Base-by-base conservation (phyloP, 2,329 filamentous ascomycete genomes). In the Botrytis paeoniae region DNA sequence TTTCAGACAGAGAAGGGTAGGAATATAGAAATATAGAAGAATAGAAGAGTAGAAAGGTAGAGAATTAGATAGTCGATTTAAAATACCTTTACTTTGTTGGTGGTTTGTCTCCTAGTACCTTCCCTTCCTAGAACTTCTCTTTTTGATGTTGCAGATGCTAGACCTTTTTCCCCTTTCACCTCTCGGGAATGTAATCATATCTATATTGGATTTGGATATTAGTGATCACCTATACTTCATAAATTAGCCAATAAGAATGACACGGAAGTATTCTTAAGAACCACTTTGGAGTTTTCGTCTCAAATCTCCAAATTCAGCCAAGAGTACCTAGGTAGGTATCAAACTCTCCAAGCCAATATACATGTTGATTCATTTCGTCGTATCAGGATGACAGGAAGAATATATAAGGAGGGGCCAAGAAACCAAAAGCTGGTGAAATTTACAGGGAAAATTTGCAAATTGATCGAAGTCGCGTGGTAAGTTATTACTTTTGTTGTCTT, bases 361-460 rank as follows among this genome's bases (percentile, higher is more conserved):
- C 2, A 60, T 35, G 29, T 60, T 22, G 57, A 60, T 35, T 69
- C 65, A 57, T 51, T 57, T 14, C 29, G 32, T 69, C 39, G 54
- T 60, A 69, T 61, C 66, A 59, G n/a, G 57, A 59, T 59, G 54
- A 29, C 54, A 9, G 57, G 18, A 60, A 35, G 8, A 35, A 22
- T 2, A 8, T 16, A 69, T 39, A 45, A 35, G 54, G 25, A 37
- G n/a, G 37, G 66, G 66, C 66, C 66, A 43, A 69, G 37, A 43
- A 8, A 41, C 12, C 39, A 8, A 60, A 60, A 35, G 32, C 57
- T 35, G 57, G 57, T 35, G 57, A 60, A 59, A 57, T 69, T 41
- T 51, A 59, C 66, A 69, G 66, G 66, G 66, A 39, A 61, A 61
- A 62, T 41, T 62, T 39, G 35, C 35, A 62, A 41, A 41, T n/a